phyloP scores from a whole-genome alignment of 768 basidiomycete genomes.

The Tricholoma saponaceum region DNA sequence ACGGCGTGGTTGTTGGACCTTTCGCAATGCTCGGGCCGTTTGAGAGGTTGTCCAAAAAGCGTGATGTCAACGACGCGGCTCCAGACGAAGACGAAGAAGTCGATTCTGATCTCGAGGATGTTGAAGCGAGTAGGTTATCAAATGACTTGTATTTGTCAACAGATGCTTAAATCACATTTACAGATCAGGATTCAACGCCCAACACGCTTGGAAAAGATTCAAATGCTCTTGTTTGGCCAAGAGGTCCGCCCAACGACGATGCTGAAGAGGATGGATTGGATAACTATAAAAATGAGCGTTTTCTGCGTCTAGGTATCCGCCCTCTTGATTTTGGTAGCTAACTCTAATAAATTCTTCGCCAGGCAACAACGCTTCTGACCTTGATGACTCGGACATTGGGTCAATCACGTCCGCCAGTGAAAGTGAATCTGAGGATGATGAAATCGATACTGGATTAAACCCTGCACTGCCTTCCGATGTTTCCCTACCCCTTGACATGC shows the following conservation, averaged over 20 bases:
- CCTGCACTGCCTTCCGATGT: slow-evolving; percentile 46
- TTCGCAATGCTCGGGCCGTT: slow-evolving; percentile 63
- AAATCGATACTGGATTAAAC: slow-evolving; percentile 33
- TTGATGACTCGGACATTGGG: slow-evolving; percentile 56
- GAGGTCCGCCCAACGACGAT: slow-evolving; percentile 57
- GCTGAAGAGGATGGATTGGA: slow-evolving; percentile 62
- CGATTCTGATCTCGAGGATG: slow-evolving; percentile 65
- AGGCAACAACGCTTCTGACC: slow-evolving; percentile 65
- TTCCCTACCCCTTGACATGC: slow-evolving; percentile 37
- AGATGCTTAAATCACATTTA: slow-evolving; percentile 2
- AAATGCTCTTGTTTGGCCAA: slow-evolving; percentile 83
- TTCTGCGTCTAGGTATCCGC: slow-evolving; percentile 67
- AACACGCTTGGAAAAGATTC: slow-evolving; percentile 61
- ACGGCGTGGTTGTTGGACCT: slow-evolving; percentile 79
- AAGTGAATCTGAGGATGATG: slow-evolving; percentile 36
- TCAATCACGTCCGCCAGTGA: slow-evolving; percentile 54
- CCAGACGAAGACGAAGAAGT: slow-evolving; percentile 33
- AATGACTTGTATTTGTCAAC: not conserved
- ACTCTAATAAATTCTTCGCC: not conserved
- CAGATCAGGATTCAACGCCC: slow-evolving; percentile 47
- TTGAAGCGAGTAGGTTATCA: slow-evolving; percentile 53
- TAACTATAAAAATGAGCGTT: slow-evolving; percentile 58
- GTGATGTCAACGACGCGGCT: slow-evolving; percentile 30
- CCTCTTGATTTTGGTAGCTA: not conserved
- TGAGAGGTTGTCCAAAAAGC: slow-evolving; percentile 63